Percentiles rank a stretch among this genome's conserved stretches.
phyloP scores from a whole-genome alignment of 2,329 filamentous ascomycete genomes.

The Talaromyces pinophilus region DNA sequence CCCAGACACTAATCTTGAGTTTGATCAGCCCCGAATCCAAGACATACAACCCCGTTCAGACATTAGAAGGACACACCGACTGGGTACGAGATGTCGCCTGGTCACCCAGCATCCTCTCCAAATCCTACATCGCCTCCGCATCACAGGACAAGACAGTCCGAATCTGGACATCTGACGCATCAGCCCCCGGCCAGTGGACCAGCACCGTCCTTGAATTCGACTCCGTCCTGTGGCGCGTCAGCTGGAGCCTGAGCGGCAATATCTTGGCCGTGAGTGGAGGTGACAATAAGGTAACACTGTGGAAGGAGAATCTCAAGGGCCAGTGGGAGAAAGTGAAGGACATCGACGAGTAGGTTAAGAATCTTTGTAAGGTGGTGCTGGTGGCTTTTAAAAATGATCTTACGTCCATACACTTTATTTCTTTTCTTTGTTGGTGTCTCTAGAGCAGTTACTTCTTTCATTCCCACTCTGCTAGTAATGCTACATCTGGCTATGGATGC shows the following conservation, averaged over 20 bases:
- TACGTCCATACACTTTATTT: neutral
- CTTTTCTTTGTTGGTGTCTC: neutral
- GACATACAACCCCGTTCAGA: slow-evolving; percentile 54
- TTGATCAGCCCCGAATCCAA: slow-evolving; percentile 50
- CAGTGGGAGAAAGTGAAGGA: slow-evolving; percentile 98
- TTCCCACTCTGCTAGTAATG: slow-evolving; percentile 6
- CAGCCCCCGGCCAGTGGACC: slow-evolving; percentile 72
- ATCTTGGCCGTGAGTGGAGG: slow-evolving; percentile 89
- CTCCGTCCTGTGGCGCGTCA: slow-evolving; percentile 88
- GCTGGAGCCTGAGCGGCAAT: slow-evolving; percentile 96
- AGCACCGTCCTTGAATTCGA: slow-evolving; percentile 86
- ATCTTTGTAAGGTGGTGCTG: neutral
- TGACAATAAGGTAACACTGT: slow-evolving; percentile 95
- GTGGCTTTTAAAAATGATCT: slow-evolving; percentile 11
- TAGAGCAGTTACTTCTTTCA: neutral
- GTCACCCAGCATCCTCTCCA: slow-evolving; percentile 91
- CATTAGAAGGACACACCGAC: slow-evolving; percentile 80
- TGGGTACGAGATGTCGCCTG: slow-evolving; percentile 98
- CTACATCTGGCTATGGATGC: neutral
- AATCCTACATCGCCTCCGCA: slow-evolving; percentile 94
- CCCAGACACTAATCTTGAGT: neutral
- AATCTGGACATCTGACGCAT: slow-evolving; percentile 84
- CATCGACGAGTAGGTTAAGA: slow-evolving; percentile 70
- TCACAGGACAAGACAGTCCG: slow-evolving; percentile 96
- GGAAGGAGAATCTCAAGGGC: slow-evolving; percentile 96